Evolutionary conservation across 139 green algal species (phyloP).

Genomic region (Yamagishiella unicocca): DNA sequence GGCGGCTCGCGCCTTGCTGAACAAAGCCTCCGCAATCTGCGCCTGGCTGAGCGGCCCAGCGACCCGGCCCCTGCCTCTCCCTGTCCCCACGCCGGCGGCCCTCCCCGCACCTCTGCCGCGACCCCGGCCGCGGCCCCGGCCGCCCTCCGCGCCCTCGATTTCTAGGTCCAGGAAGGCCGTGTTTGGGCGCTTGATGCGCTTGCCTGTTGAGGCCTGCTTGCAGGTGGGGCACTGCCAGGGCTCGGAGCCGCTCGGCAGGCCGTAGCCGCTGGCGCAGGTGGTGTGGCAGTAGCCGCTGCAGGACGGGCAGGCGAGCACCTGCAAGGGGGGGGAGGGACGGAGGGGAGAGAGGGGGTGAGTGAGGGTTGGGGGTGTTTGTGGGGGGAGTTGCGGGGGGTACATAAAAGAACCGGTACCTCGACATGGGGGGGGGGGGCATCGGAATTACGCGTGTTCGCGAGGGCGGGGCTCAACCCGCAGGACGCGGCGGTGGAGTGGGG

Average conservation of each 20-base stretch:
- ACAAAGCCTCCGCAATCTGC: neutral
- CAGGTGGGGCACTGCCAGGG: slow-evolving; percentile 30
- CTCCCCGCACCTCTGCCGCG: neutral
- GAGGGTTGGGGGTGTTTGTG: no score
- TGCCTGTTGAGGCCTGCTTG: slow-evolving; percentile 8
- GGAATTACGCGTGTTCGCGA: no score
- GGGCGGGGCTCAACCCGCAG: no score
- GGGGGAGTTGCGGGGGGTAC: no score
- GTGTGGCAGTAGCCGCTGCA: slow-evolving; percentile 30
- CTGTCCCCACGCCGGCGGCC: neutral
- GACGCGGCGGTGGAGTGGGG: no score
- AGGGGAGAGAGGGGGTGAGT: no score
- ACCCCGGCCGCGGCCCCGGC: slow-evolving; percentile 13
- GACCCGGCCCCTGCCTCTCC: neutral
- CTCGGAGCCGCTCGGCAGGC: neutral
- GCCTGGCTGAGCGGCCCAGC: neutral
- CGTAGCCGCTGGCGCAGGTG: neutral
- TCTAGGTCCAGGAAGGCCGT: neutral
- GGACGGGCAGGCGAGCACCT: neutral
- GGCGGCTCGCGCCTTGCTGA: neutral
- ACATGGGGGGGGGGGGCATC: no score
- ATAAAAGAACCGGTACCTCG: no score
- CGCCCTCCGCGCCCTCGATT: neutral
- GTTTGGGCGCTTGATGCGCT: slow-evolving; percentile 38
- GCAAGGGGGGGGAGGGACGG: neutral